Percentiles rank a stretch among this genome's conserved stretches.
phyloP scores from a whole-genome alignment of 139 green algal genomes.

The Coccomyxa sp. region DNA sequence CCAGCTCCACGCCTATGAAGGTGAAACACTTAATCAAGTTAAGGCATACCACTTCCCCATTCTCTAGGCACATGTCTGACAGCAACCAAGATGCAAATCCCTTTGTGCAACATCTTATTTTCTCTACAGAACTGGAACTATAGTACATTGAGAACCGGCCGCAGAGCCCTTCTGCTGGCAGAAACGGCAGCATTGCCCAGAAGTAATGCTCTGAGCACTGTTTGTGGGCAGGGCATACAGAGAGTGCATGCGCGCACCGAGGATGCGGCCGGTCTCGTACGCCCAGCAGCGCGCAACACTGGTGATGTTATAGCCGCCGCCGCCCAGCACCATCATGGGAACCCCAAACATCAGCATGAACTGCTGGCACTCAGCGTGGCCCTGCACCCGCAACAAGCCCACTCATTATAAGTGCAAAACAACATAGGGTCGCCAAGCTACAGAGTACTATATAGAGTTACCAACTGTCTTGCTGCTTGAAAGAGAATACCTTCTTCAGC shows the following conservation, averaged over 20 bases:
- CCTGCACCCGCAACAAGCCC: conserved; percentile 15
- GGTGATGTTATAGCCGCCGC: conserved; percentile 95
- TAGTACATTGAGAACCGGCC: too few relatives aligned
- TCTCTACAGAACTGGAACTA: too few relatives aligned
- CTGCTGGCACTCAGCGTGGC: conserved; percentile 79
- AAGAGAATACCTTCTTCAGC: too few relatives aligned
- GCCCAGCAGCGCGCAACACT: conserved; percentile 96
- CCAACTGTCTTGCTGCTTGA: too few relatives aligned
- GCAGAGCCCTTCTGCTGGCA: too few relatives aligned
- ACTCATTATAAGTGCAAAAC: neutral
- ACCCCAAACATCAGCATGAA: conserved; percentile 74
- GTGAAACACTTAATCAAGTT: neutral
- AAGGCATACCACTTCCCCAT: neutral
- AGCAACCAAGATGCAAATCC: neutral
- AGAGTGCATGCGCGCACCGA: conserved; percentile 28
- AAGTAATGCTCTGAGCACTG: neutral
- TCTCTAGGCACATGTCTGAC: neutral
- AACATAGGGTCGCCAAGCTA: too few relatives aligned
- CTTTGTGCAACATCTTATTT: neutral
- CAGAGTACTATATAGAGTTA: too few relatives aligned
- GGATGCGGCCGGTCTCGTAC: conserved; percentile 83
- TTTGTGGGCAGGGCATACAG: neutral
- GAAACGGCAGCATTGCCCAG: neutral
- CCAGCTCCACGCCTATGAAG: conserved; percentile 48
- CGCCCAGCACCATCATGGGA: conserved; percentile 87